Base-by-base conservation (phyloP, 371 early-diverging fungal species). In the Polyrhizophydium stewartii region DNA sequence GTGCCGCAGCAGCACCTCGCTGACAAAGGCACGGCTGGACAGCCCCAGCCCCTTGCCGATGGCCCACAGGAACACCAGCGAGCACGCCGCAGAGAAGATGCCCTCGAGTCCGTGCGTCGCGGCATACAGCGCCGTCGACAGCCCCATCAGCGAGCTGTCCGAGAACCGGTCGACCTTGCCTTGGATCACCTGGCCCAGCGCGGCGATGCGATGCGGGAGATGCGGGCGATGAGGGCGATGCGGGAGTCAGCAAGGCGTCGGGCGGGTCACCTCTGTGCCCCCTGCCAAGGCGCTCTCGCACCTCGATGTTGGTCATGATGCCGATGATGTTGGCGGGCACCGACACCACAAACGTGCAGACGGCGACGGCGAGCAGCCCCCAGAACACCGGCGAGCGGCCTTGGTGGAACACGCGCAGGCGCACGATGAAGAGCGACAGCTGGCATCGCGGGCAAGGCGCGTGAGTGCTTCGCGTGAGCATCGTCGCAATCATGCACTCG, bases 61-160 rank as follows among this genome's bases (percentile, higher is more conserved):
- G 9, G 61, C 53, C 30, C 51, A 61, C 27, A 61, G 56, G 46
- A 61, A 61, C 10, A 35, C 35, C 2, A 61, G 24, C 13, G 61
- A 28, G 21, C 40, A 59, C 22, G 38, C 16, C 10, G 56, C 31
- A 0, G 61, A 35, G 30, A 61, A 61, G 9, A 58, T 25, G 45
- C 50, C 53, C 49, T 61, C 55, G 37, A 56, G 6, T 7, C 3
- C 16, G 49, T 25, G 28, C 16, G 49, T 16, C 3, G 16, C 10
- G 7, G 49, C 3, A 16, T 7, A 47, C 7, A 47, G 28, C 7
- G 10, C 3, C 9, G 25, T 22, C 7, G 3, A 7, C 7, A 47
- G 49, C 7, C 35, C 35, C 7, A 7, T 35, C 35, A 35, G 3
- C 35, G 3, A 7, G 35, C 35, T 35, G 7, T 7, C 13, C 35